phyloP scores from a whole-genome alignment of 73 alveolate genomes.

The Symbiodinium pilosum region DNA sequence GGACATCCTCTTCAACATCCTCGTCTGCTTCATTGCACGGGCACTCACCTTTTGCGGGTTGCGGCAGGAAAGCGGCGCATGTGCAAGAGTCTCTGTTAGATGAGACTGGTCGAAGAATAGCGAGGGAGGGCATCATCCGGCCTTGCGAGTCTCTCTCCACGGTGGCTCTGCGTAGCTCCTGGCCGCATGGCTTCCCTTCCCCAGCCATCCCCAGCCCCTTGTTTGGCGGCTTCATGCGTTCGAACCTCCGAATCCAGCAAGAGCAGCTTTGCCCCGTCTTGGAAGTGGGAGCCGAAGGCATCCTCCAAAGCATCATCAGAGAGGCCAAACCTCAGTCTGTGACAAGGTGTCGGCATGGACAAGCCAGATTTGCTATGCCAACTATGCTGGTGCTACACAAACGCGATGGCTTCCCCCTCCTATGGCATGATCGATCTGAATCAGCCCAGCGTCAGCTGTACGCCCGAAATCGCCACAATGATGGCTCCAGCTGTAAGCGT shows the following conservation, averaged over 20 bases:
- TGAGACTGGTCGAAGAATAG: no score
- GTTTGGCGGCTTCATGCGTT: neutral
- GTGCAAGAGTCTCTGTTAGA: no score
- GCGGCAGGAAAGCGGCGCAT: no score
- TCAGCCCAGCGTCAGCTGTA: constrained; percentile 11
- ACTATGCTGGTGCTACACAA: neutral
- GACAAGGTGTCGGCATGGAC: neutral
- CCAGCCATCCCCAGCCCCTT: neutral
- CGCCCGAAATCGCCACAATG: constrained; percentile 27
- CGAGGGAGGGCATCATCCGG: neutral
- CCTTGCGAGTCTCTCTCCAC: constrained; percentile 65
- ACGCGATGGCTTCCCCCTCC: neutral
- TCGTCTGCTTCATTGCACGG: constrained; percentile 48
- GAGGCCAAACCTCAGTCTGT: neutral
- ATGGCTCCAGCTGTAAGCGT: neutral
- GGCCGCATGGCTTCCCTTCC: neutral
- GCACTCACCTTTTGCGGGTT: constrained; percentile 17
- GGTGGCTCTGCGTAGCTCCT: constrained; percentile 58
- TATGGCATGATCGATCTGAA: neutral
- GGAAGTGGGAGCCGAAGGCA: constrained; percentile 34
- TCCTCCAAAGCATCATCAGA: constrained; percentile 26
- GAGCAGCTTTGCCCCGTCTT: constrained; percentile 10
- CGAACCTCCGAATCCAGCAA: neutral
- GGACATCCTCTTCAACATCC: neutral
- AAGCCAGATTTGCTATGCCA: neutral